Percentiles rank a stretch among this genome's conserved stretches.
These are phyloP conservation scores for Cadophora sp. DNA, from an alignment of 2,329 filamentous ascomycete genomes.

Conservation along the genomic window DNA sequence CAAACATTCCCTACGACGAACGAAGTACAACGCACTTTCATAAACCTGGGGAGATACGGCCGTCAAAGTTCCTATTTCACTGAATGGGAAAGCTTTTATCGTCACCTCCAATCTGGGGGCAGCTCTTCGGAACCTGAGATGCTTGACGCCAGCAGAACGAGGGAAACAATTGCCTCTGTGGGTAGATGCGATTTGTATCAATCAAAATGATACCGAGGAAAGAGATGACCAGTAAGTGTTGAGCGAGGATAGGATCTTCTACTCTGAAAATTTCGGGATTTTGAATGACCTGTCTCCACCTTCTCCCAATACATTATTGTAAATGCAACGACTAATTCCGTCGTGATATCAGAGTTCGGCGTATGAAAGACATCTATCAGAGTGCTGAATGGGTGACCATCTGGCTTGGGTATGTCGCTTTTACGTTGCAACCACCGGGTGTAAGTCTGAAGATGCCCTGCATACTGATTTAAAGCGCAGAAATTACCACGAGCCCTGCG, in stretches of 20 bases:
- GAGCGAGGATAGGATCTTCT: neutral
- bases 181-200: slow-evolving; percentile 6
- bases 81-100: neutral
- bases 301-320: neutral
- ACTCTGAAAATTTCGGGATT: neutral
- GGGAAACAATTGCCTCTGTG: neutral
- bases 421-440: no score
- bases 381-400: neutral
- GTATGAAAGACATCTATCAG: neutral
- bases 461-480: neutral
- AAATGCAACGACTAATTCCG: neutral
- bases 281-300: neutral
- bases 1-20: neutral
- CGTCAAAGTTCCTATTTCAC: neutral
- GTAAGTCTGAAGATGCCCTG: neutral
- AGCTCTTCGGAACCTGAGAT: neutral
- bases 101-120: neutral
- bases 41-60: slow-evolving; percentile 7
- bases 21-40: neutral
- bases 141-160: neutral
- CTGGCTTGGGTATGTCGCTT: neutral
- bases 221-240: neutral
- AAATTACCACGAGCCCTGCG: neutral
- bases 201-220: neutral
- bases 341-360: neutral